These are phyloP conservation scores for Chalciporus piperatus DNA, from an alignment of 768 basidiomycete species.

Conservation along the genomic window DNA sequence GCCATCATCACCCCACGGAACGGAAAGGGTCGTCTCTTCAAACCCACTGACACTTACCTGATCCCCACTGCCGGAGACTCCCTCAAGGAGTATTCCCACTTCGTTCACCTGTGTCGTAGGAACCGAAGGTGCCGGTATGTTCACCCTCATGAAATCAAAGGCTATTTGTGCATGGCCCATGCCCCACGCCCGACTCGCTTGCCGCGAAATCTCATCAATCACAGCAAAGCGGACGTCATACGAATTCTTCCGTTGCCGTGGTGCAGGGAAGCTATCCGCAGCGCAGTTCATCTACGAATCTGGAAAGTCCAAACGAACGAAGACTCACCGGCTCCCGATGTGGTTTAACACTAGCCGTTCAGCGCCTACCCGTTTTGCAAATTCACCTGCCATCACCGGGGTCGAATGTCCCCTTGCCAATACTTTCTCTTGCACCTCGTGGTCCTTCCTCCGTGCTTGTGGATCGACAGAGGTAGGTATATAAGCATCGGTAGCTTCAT, in stretches of 20 bases:
- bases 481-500: constrained; percentile 79
- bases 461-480: constrained; percentile 57
- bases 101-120: not conserved
- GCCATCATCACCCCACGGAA: not conserved
- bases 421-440: constrained; percentile 46
- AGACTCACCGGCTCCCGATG: constrained; percentile 60
- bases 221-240: constrained; percentile 39
- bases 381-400: constrained; percentile 72
- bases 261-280: constrained; percentile 49
- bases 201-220: constrained; percentile 58
- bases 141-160: constrained; percentile 53
- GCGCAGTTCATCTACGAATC: not conserved
- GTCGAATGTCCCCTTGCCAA: constrained; percentile 76
- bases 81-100: not conserved
- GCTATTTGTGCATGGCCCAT: constrained; percentile 48
- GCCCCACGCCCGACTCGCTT: constrained; percentile 62
- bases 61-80: not conserved
- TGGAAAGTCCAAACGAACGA: not conserved
- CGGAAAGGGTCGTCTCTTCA: not conserved
- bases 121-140: constrained; percentile 29
- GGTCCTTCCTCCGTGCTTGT: constrained; percentile 40
- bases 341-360: constrained; percentile 72
- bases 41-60: not conserved
- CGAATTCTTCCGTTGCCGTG: constrained; percentile 33
- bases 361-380: constrained; percentile 62